Conservation (phyloP, 148 eudicot species). For the Spergularia marina region DNA sequence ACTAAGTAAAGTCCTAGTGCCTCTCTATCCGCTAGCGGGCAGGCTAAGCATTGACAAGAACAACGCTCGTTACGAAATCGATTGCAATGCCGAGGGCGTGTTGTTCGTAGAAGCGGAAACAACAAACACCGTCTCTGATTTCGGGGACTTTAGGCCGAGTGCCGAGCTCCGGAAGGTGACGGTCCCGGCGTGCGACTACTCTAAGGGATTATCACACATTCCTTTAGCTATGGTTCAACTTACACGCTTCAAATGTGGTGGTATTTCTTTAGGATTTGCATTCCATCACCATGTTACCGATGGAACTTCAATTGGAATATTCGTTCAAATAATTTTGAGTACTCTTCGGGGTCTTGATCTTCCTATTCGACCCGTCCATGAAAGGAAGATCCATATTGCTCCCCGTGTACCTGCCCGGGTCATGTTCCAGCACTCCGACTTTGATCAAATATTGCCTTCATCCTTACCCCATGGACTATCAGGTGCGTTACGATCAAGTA, state of each 20-base stretch:
- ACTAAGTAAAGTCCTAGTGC: constrained; percentile 4
- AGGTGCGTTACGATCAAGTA: no score
- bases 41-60: constrained; percentile 21
- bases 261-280: not conserved
- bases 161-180: constrained; percentile 28
- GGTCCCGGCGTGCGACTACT: constrained; percentile 39
- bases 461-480: no score
- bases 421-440: no score
- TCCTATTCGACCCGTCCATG: no score
- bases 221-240: constrained; percentile 33
- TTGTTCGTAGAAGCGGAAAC: constrained; percentile 32
- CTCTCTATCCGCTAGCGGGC: constrained; percentile 17
- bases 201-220: constrained; percentile 24
- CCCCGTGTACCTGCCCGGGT: no score
- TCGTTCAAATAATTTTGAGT: no score
- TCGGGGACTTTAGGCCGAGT: constrained; percentile 34
- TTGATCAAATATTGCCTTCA: no score
- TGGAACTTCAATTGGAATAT: not conserved
- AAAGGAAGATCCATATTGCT: no score
- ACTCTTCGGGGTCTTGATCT: no score
- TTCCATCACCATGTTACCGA: not conserved
- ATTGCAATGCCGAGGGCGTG: constrained; percentile 32
- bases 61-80: constrained; percentile 26
- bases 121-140: constrained; percentile 28
- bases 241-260: constrained; percentile 5